These are phyloP conservation scores for Cajanus cajan DNA, from an alignment of 306 rosid species.

Conservation along the genomic window DNA sequence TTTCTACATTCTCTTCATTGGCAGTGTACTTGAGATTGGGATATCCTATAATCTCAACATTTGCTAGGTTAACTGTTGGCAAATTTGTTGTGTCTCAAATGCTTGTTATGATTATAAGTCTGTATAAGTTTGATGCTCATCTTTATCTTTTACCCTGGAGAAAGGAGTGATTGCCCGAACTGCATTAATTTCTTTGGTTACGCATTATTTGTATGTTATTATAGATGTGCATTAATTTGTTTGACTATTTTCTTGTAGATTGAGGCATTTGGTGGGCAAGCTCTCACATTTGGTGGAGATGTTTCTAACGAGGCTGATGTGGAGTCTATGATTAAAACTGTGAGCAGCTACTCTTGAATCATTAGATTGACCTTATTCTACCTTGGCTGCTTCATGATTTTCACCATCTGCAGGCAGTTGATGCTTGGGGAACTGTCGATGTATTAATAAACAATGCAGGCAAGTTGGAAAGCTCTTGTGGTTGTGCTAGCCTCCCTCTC, in stretches of 20 bases:
- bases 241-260: conserved; percentile 49
- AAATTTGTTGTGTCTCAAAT: not conserved
- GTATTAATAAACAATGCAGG: conserved; percentile 90
- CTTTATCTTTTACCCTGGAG: not conserved
- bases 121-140: not conserved
- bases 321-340: conserved; percentile 85
- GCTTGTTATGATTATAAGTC: not conserved
- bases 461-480: conserved; percentile 30
- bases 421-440: conserved; percentile 99
- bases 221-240: not conserved
- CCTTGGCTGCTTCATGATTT: conserved; percentile 39
- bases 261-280: conserved; percentile 84
- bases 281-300: conserved; percentile 84
- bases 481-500: not conserved
- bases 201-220: not conserved
- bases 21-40: not conserved
- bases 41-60: not conserved
- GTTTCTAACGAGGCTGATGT: conserved; percentile 88
- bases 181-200: conserved; percentile 13
- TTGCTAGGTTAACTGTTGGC: not conserved
- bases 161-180: not conserved
- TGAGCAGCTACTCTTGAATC: conserved; percentile 42
- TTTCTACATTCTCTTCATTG: not conserved
- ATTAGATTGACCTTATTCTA: conserved; percentile 30
- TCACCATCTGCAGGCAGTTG: conserved; percentile 63